A percentile compares a stretch with the other conserved stretches of the same genome.
Conservation (phyloP, 345 rosid species). For the Reutealis trisperma region DNA sequence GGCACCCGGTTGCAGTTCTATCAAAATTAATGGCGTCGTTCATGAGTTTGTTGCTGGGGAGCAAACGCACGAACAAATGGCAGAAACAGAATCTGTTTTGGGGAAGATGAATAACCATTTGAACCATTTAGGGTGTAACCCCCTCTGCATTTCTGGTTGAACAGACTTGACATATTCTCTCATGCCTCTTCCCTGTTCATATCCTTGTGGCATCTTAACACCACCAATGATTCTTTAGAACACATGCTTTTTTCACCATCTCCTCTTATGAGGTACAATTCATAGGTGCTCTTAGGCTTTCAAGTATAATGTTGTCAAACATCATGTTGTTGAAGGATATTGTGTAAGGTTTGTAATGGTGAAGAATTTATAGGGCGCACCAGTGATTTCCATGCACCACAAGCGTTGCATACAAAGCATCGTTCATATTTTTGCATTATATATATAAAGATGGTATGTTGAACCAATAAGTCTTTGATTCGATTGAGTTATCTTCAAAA, state of each 20-base stretch:
- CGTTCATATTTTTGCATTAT: no score
- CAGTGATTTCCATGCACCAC: neutral
- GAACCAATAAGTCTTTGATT: no score
- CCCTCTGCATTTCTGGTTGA: neutral
- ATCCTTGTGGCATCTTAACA: neutral
- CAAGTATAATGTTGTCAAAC: neutral
- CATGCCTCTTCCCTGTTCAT: neutral
- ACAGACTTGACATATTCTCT: neutral
- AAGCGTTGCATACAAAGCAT: no score
- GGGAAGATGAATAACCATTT: conserved; percentile 17
- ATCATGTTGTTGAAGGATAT: neutral
- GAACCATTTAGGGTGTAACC: neutral
- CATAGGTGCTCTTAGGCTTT: neutral
- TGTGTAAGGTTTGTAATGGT: neutral
- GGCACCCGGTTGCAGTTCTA: conserved; percentile 31
- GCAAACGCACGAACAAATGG: conserved; percentile 14
- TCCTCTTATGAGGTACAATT: neutral
- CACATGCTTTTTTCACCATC: neutral
- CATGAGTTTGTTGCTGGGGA: conserved; percentile 31
- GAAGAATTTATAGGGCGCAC: neutral
- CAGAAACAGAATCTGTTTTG: conserved; percentile 15
- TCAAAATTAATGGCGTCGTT: conserved; percentile 24
- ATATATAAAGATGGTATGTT: no score
- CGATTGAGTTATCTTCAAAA: no score
- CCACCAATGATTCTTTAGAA: neutral